Evolutionary conservation across 2,329 filamentous ascomycete genomes (phyloP).

Genomic region (Fusarium sp.): DNA sequence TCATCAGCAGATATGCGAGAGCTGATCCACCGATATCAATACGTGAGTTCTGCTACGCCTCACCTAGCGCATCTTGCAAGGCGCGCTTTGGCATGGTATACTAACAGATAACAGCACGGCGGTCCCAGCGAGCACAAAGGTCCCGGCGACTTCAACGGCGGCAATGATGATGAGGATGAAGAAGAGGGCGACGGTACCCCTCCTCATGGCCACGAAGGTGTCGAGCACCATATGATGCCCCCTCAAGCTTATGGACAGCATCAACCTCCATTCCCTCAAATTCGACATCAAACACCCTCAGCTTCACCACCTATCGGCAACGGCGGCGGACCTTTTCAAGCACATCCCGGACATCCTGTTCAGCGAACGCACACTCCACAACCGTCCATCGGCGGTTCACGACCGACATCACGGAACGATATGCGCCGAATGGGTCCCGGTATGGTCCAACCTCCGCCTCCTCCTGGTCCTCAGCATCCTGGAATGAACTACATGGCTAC

Average conservation of each 20-base stretch:
- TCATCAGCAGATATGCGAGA: conserved; percentile 94
- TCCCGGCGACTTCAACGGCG: conserved; percentile 89
- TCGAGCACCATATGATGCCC: conserved; percentile 72
- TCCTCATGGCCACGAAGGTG: conserved; percentile 70
- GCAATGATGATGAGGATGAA: conserved; percentile 86
- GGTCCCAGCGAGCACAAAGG: conserved; percentile 96
- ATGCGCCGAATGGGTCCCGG: conserved; percentile 80
- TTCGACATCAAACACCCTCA: conserved; percentile 84
- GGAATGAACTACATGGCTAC: conserved; percentile 89
- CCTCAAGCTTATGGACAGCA: conserved; percentile 75
- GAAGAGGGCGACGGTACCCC: conserved; percentile 78
- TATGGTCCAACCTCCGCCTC: conserved; percentile 69
- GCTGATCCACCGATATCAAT: conserved; percentile 88
- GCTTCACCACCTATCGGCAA: conserved; percentile 90
- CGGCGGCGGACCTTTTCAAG: conserved; percentile 76
- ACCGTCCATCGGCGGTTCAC: conserved; percentile 74
- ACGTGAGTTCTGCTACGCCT: conserved; percentile 69
- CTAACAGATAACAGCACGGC: conserved; percentile 74
- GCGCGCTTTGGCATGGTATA: background rate
- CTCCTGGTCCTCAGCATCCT: conserved; percentile 66
- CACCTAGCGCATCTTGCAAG: conserved; percentile 4
- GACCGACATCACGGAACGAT: conserved; percentile 80
- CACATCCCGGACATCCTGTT: conserved; percentile 53
- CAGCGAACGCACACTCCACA: conserved; percentile 84
- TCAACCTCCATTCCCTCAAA: conserved; percentile 76